These are phyloP conservation scores for Penicillium sp. DNA, from an alignment of 2,329 filamentous ascomycete genomes.

Conservation along the genomic window DNA sequence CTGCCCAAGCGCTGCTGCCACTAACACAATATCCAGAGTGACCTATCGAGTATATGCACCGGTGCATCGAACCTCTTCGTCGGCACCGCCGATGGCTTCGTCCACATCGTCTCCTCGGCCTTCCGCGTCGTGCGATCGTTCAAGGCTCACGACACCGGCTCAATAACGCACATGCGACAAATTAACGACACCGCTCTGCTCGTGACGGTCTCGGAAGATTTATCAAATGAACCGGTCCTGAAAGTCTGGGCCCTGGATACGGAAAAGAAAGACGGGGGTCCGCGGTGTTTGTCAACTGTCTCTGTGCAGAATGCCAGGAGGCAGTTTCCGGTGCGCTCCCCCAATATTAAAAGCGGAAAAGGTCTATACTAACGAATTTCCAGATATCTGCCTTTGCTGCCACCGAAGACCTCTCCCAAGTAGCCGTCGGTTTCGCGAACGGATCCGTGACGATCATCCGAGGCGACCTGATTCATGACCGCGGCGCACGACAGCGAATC, in stretches of 20 bases:
- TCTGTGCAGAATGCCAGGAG: slow-evolving; percentile 86
- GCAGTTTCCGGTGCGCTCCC: slow-evolving; percentile 74
- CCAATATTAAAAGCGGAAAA: not conserved
- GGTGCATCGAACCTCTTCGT: slow-evolving; percentile 89
- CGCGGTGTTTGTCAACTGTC: slow-evolving; percentile 83
- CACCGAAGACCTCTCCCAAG: slow-evolving; percentile 83
- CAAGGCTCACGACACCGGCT: slow-evolving; percentile 73
- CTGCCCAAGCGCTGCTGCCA: not conserved
- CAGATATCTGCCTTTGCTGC: slow-evolving; percentile 80
- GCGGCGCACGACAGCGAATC: slow-evolving; percentile 88
- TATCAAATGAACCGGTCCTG: slow-evolving; percentile 81
- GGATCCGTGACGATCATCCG: slow-evolving; percentile 90
- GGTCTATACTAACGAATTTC: slow-evolving; percentile 1
- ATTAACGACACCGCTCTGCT: slow-evolving; percentile 83
- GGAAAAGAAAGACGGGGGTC: slow-evolving; percentile 89
- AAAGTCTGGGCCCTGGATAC: slow-evolving; percentile 98
- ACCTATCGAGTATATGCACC: slow-evolving; percentile 79
- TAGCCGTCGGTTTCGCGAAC: slow-evolving; percentile 94
- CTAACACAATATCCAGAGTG: slow-evolving; percentile 47
- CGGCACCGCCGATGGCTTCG: slow-evolving; percentile 78
- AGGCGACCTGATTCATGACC: slow-evolving; percentile 91
- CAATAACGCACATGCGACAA: slow-evolving; percentile 90
- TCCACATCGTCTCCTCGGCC: slow-evolving; percentile 81
- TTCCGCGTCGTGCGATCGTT: slow-evolving; percentile 89
- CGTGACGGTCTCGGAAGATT: slow-evolving; percentile 78